Evolutionary conservation across 129 eudicot genomes (phyloP).

Genomic region (Chrysanthemum lavandulifolium): DNA sequence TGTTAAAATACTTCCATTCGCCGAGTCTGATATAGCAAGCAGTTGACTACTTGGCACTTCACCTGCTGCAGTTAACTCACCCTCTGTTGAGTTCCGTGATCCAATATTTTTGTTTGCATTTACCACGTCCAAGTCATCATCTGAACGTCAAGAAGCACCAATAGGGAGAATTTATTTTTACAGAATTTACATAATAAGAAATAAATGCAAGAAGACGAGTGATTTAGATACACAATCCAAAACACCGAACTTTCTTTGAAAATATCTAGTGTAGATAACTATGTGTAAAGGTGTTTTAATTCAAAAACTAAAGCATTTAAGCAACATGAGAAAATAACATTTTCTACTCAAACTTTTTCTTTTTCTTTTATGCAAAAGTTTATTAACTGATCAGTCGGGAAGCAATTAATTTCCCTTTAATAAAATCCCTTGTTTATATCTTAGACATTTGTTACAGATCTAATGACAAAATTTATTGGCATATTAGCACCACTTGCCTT

Average conservation of each 20-base stretch:
- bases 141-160: constrained; percentile 39
- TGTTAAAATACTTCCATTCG: constrained; percentile 22
- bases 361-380: background rate
- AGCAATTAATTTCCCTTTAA: no score
- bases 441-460: no score
- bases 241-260: no score
- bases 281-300: no score
- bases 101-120: constrained; percentile 15
- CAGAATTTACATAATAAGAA: background rate
- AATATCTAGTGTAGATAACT: no score
- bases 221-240: background rate
- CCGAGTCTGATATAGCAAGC: background rate
- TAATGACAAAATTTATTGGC: constrained; percentile 8
- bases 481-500: constrained; percentile 50
- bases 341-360: background rate
- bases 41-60: constrained; percentile 16
- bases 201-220: constrained; percentile 17
- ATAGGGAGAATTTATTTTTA: constrained; percentile 20
- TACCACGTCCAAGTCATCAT: constrained; percentile 33
- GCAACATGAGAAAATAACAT: no score
- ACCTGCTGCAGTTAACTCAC: background rate
- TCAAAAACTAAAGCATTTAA: no score
- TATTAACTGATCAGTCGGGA: background rate
- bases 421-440: no score
- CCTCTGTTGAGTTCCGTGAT: constrained; percentile 24